phyloP scores from a whole-genome alignment of 1,284 basidiomycete genomes.

The Rhodotorula sp. region DNA sequence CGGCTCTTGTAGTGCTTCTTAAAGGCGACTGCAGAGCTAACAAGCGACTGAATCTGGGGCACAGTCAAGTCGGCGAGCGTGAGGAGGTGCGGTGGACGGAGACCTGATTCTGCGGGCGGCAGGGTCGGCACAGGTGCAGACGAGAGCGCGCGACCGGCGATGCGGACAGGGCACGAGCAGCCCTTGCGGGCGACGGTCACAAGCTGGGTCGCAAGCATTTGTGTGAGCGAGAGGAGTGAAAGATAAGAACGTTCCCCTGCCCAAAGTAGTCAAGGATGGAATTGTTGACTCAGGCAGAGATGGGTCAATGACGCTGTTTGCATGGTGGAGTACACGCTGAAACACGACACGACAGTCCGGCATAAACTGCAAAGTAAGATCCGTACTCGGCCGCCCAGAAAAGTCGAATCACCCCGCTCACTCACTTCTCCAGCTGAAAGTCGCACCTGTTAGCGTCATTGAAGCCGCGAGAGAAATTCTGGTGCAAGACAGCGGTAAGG shows the following conservation, averaged over 20 bases:
- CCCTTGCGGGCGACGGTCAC: conserved; percentile 18
- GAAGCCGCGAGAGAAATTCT: conserved; percentile 22
- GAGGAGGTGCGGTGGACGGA: conserved; percentile 65
- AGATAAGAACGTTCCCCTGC: neutral
- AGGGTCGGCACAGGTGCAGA: conserved; percentile 33
- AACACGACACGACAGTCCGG: neutral
- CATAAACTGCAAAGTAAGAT: neutral
- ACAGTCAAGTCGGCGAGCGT: conserved; percentile 77
- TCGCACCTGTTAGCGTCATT: conserved; percentile 12
- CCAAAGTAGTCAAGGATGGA: too few relatives aligned
- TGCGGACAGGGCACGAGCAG: neutral
- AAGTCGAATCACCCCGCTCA: neutral
- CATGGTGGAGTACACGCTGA: neutral
- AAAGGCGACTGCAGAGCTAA: conserved; percentile 47
- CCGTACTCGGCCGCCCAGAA: neutral
- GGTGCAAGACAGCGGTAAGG: conserved; percentile 22
- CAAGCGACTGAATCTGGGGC: conserved; percentile 59
- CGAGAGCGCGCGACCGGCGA: conserved; percentile 21
- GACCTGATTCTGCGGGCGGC: conserved; percentile 31
- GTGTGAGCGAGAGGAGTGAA: neutral
- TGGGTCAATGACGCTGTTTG: neutral
- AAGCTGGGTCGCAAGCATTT: conserved; percentile 15
- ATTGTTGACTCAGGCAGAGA: neutral
- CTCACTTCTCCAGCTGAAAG: conserved; percentile 8
- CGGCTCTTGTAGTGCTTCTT: conserved; percentile 46